Conservation (phyloP, 2,329 filamentous ascomycete species). For the Fusarium subtropicale region DNA sequence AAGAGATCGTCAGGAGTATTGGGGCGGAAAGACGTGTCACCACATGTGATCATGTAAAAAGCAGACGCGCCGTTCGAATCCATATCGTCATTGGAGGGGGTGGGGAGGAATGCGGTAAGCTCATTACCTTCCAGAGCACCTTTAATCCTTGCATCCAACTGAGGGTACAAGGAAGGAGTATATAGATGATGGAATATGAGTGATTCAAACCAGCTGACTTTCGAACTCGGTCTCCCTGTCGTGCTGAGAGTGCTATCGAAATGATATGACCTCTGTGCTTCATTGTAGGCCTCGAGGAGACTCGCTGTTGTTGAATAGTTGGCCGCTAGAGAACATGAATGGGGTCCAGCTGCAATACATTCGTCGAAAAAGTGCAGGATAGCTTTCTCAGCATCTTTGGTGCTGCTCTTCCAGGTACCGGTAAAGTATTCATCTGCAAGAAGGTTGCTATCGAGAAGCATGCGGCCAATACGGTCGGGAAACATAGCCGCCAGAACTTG, state of each 20-base stretch:
- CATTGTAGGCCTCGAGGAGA: neutral
- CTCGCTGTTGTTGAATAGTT: neutral
- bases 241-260: neutral
- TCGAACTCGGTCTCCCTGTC: neutral
- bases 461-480: constrained; percentile 33
- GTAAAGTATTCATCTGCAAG: constrained; percentile 23
- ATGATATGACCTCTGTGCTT: neutral
- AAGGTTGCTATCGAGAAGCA: constrained; percentile 37
- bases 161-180: neutral
- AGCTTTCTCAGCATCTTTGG: neutral
- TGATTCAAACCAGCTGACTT: neutral
- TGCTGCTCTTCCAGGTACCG: neutral
- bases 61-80: neutral
- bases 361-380: constrained; percentile 4
- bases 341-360: neutral
- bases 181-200: neutral
- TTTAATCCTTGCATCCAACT: neutral
- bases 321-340: neutral
- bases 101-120: neutral
- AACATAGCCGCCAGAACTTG: constrained; percentile 41
- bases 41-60: neutral
- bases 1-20: constrained; percentile 8
- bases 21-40: constrained; percentile 13
- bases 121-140: neutral
- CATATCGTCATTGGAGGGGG: neutral